These are phyloP conservation scores for Xylaria sp. DNA, from an alignment of 2,329 filamentous ascomycete species.

Conservation along the genomic window DNA sequence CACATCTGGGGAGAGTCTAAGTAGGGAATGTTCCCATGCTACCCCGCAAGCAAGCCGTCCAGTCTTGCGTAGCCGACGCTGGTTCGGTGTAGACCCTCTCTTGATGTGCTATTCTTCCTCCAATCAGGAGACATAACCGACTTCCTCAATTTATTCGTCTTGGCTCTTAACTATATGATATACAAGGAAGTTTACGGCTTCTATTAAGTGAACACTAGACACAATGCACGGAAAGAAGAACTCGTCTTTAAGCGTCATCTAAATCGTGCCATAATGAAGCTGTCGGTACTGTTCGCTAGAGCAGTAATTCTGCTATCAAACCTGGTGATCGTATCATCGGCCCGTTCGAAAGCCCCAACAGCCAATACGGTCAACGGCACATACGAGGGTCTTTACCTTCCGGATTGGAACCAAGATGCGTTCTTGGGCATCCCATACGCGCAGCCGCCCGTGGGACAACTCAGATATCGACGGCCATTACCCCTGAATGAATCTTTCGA, in stretches of 20 bases:
- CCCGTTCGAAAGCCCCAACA: constrained; percentile 15
- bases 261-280: constrained; percentile 3
- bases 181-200: neutral
- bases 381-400: constrained; percentile 43
- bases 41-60: constrained; percentile 17
- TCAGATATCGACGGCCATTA: constrained; percentile 46
- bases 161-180: neutral
- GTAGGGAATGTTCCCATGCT: neutral
- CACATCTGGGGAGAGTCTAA: too few species aligned
- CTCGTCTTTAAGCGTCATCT: neutral
- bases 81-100: constrained; percentile 5
- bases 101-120: constrained; percentile 26
- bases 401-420: constrained; percentile 46
- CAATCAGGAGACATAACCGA: constrained; percentile 10
- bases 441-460: constrained; percentile 44
- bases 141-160: neutral
- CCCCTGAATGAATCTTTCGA: constrained; percentile 48
- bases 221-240: neutral
- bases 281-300: neutral
- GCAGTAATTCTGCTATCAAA: neutral
- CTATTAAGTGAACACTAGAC: neutral
- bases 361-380: constrained; percentile 42
- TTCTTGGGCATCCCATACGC: constrained; percentile 50
- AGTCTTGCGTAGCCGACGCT: neutral
- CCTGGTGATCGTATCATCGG: neutral